phyloP scores from a whole-genome alignment of 208 protist species.

The Trypanosoma vivax region DNA sequence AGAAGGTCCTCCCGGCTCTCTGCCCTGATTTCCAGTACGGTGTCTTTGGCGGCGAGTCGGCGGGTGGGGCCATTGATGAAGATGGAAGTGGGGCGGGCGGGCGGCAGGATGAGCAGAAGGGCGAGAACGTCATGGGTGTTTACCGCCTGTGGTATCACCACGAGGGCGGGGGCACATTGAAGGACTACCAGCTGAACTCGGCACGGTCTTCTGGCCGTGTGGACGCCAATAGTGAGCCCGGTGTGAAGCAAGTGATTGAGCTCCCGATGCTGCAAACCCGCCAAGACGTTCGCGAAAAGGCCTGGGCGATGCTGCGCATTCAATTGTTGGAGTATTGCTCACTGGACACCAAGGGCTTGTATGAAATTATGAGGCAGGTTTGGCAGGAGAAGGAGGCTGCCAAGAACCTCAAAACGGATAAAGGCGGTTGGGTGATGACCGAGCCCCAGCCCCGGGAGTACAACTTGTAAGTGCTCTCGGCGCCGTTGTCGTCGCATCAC shows the following conservation, averaged over 20 bases:
- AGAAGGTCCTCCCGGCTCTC: slow-evolving; percentile 84
- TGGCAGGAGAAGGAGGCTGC: slow-evolving; percentile 52
- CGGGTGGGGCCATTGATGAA: not conserved
- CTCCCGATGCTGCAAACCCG: slow-evolving; percentile 6
- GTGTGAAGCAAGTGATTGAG: not conserved
- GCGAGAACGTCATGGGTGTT: slow-evolving; percentile 86
- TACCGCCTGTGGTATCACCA: slow-evolving; percentile 87
- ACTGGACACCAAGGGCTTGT: slow-evolving; percentile 77
- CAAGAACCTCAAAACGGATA: slow-evolving; percentile 42
- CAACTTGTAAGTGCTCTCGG: slow-evolving; percentile 9
- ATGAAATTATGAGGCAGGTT: slow-evolving; percentile 86
- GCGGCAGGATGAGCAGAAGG: slow-evolving; percentile 58
- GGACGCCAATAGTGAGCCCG: too few species aligned
- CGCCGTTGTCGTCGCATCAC: too few species aligned
- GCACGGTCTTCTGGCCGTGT: too few species aligned
- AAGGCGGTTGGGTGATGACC: slow-evolving; percentile 76
- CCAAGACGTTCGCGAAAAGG: slow-evolving; percentile 47
- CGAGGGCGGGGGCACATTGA: slow-evolving; percentile 71
- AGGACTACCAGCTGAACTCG: slow-evolving; percentile 57
- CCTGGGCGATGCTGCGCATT: slow-evolving; percentile 71
- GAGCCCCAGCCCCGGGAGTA: slow-evolving; percentile 54
- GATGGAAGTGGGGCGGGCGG: slow-evolving; percentile 5
- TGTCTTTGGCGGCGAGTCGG: slow-evolving; percentile 59
- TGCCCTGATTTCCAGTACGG: slow-evolving; percentile 85
- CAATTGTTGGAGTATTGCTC: slow-evolving; percentile 90